Percentiles rank a stretch among this genome's conserved stretches.
Evolutionary conservation across 1,284 basidiomycete genomes (phyloP).

Genomic region (Rhodotorula sp.): DNA sequence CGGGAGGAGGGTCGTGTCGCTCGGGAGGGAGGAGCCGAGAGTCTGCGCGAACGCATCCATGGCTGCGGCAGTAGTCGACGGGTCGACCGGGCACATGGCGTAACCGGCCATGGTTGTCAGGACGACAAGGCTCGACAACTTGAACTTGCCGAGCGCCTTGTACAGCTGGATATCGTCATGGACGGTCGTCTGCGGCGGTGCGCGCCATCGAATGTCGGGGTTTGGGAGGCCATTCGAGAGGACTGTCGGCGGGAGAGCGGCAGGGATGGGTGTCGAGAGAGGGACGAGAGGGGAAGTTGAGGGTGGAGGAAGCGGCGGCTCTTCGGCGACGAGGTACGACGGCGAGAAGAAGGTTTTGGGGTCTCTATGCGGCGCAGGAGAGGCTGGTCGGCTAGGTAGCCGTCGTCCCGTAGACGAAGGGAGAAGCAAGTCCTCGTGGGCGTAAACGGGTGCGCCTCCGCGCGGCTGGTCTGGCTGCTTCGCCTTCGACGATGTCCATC

Average conservation of each 20-base stretch:
- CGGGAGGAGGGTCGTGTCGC: neutral
- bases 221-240: slow-evolving; percentile 39
- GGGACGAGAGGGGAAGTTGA: slow-evolving; percentile 41
- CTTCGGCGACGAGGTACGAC: slow-evolving; percentile 25
- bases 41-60: slow-evolving; percentile 56
- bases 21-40: slow-evolving; percentile 23
- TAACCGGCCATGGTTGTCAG: slow-evolving; percentile 91
- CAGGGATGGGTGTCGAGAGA: slow-evolving; percentile 21
- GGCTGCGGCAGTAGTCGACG: slow-evolving; percentile 53
- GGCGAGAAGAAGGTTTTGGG: slow-evolving; percentile 24
- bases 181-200: slow-evolving; percentile 24
- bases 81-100: slow-evolving; percentile 82
- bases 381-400: no score
- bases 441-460: slow-evolving; percentile 20
- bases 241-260: slow-evolving; percentile 28
- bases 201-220: slow-evolving; percentile 38
- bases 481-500: neutral
- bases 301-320: slow-evolving; percentile 28
- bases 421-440: slow-evolving; percentile 39
- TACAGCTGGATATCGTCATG: slow-evolving; percentile 55
- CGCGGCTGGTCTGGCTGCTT: neutral
- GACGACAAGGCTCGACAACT: slow-evolving; percentile 82
- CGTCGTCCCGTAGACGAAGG: slow-evolving; percentile 15
- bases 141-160: slow-evolving; percentile 79
- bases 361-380: neutral